Evolutionary conservation across 139 green algal genomes (phyloP).

Genomic region (Nannochloris sp.): DNA sequence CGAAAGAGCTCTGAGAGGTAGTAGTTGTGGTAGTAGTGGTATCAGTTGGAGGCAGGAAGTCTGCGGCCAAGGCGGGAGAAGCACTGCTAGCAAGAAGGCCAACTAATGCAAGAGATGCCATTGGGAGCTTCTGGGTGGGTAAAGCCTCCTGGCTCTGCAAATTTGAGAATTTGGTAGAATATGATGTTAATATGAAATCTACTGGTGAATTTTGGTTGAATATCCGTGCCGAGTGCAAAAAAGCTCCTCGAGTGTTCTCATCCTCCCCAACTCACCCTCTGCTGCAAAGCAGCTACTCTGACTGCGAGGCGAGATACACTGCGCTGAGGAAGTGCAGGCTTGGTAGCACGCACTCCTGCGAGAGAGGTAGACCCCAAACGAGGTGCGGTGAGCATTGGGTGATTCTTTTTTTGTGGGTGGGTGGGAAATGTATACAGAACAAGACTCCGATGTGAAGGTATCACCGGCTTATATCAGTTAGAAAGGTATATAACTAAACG

Average conservation of each 20-base stretch:
- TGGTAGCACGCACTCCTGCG: neutral
- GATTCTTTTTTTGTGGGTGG: neutral
- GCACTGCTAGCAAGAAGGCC: slow-evolving; percentile 24
- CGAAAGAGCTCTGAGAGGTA: slow-evolving; percentile 12
- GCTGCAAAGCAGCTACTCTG: neutral
- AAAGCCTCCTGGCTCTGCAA: neutral
- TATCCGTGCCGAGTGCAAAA: too few relatives aligned
- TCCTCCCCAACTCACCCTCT: neutral
- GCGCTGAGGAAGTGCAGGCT: neutral
- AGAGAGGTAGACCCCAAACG: neutral
- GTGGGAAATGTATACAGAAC: too few relatives aligned
- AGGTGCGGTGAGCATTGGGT: neutral
- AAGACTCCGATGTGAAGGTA: too few relatives aligned
- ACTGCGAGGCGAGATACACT: neutral
- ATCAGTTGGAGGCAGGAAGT: slow-evolving; percentile 35
- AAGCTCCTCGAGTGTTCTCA: too few relatives aligned
- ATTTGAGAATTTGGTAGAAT: neutral
- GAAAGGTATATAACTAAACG: too few relatives aligned
- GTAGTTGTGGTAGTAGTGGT: slow-evolving; percentile 23
- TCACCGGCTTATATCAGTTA: too few relatives aligned
- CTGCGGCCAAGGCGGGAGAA: slow-evolving; percentile 30
- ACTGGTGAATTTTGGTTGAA: too few relatives aligned
- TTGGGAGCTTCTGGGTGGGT: neutral
- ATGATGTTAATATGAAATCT: too few relatives aligned
- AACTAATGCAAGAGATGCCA: slow-evolving; percentile 53